A percentile compares a stretch with the other conserved stretches of the same genome.
Evolutionary conservation across 805 yeast species (phyloP).

Genomic region (Nakazawaea anatomiae): DNA sequence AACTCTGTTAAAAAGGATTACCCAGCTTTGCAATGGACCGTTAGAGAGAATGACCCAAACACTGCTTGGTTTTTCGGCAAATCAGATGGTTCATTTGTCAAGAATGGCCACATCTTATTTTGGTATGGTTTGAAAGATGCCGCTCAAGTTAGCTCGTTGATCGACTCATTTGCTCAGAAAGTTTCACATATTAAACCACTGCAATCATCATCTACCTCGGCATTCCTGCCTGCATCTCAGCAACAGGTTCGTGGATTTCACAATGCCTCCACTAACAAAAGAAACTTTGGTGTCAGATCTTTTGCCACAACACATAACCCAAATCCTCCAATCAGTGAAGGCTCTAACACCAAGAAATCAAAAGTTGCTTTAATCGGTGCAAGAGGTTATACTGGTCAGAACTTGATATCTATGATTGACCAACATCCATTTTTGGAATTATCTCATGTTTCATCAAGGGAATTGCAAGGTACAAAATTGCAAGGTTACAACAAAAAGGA

Average conservation of each 20-base stretch:
- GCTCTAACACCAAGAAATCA: slow-evolving; percentile 54
- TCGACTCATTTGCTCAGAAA: slow-evolving; percentile 44
- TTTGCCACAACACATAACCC: slow-evolving; percentile 45
- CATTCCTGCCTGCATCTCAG: slow-evolving; percentile 31
- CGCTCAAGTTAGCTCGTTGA: slow-evolving; percentile 54
- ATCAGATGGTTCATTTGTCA: slow-evolving; percentile 90
- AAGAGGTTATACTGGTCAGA: slow-evolving; percentile 96
- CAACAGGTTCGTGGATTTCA: slow-evolving; percentile 50
- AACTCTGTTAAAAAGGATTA: slow-evolving; percentile 72
- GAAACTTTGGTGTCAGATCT: slow-evolving; percentile 15
- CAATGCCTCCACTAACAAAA: slow-evolving; percentile 22
- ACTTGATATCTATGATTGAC: slow-evolving; percentile 80
- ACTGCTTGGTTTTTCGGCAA: slow-evolving; percentile 87
- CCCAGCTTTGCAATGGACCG: slow-evolving; percentile 76
- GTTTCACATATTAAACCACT: slow-evolving; percentile 31
- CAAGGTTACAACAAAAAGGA: slow-evolving; percentile 82
- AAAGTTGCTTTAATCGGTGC: slow-evolving; percentile 96
- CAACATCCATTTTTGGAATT: slow-evolving; percentile 83
- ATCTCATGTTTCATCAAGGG: slow-evolving; percentile 94
- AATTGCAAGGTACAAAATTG: slow-evolving; percentile 79
- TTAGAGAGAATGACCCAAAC: slow-evolving; percentile 85
- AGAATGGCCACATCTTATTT: slow-evolving; percentile 83
- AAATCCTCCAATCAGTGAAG: slow-evolving; percentile 65
- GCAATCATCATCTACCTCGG: slow-evolving; percentile 34
- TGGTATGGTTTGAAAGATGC: slow-evolving; percentile 86